Base-by-base conservation (phyloP, 2,329 filamentous ascomycete species). In the Pezicula neosporulosa region DNA sequence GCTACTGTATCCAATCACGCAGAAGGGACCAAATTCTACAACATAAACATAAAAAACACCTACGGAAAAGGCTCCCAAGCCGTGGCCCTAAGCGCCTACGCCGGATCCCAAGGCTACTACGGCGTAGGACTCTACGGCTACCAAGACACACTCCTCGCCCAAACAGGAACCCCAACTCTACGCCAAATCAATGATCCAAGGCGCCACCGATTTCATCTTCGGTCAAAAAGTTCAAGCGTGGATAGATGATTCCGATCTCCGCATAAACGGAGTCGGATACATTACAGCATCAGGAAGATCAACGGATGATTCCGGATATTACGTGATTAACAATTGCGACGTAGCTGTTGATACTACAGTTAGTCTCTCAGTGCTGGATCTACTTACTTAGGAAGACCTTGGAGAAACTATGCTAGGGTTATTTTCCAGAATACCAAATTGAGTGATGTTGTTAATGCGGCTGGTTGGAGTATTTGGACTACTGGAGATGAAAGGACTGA, bases 161-260 rank as follows among this genome's bases (percentile, higher is more conserved):
- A 78, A 59, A 69, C 68, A 47, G 81, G 80, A 56, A 68, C 72
- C 72, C 52, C 73, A 82, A 58, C 59, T 82, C 35, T 83, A 80
- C 60, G 75, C 76, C 28, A 75, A 76, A 53, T 73, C 72, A 54
- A 73, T 77, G 50, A 81, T 83, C 54, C 73, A 76, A 39, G 78
- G 80, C 27, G 74, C 76, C 3, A 77, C 77, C 30, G 80, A 83
- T 58, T 81, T 82, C 60, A 77, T 81, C 54, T 83, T 82, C 63
- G 74, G 81, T 51, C 30, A 33, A 13, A 48, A 53, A 21, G 57
- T 76, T 27, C 65, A 68, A 47, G 70, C 75, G 37, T 83, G 76
- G 77, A 77, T 74, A 63, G 64, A 69, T 10, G 62, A 69, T 47
- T 71, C 67, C 27, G 68, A 69, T 51, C 66, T 72, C n/a, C 68